Percentiles rank a stretch among this genome's conserved stretches.
Evolutionary conservation across 1,284 basidiomycete species (phyloP).

Genomic region (Rhizoctonia solani): DNA sequence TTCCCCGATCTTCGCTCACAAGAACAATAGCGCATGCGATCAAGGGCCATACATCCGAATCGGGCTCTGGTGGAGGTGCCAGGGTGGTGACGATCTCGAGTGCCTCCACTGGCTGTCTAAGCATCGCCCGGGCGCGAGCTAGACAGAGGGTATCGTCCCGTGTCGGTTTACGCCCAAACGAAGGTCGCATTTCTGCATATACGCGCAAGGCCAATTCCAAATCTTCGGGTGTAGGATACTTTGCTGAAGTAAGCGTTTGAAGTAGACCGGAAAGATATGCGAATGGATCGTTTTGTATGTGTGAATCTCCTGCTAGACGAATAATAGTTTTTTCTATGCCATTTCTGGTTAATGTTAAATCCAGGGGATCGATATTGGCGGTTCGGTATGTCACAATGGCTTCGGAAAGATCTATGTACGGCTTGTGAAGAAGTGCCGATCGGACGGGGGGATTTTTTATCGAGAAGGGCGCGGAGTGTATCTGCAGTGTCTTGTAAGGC

Average conservation of each 20-base stretch:
- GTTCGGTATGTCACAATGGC: not conserved
- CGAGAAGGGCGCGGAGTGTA: conserved; percentile 15
- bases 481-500: conserved; percentile 9
- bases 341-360: not conserved
- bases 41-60: conserved; percentile 12
- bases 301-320: not conserved
- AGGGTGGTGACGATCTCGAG: not conserved
- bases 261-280: conserved; percentile 8
- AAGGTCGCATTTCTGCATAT: not conserved
- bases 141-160: not conserved
- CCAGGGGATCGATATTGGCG: conserved; percentile 3
- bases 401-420: conserved; percentile 11
- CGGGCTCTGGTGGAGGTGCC: not conserved
- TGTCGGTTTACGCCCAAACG: conserved; percentile 5
- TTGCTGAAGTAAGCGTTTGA: not conserved
- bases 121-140: conserved; percentile 12
- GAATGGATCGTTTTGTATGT: not conserved
- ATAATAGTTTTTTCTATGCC: not conserved
- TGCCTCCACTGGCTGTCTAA: conserved; percentile 8
- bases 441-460: conserved; percentile 7
- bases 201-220: conserved; percentile 15
- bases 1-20: not conserved
- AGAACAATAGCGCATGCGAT: conserved; percentile 22
- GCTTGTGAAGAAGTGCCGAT: conserved; percentile 19
- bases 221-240: conserved; percentile 11